Percentiles rank a stretch among this genome's conserved stretches.
Evolutionary conservation across 768 basidiomycete species (phyloP).

Genomic region (Xanthoconium purpureum): DNA sequence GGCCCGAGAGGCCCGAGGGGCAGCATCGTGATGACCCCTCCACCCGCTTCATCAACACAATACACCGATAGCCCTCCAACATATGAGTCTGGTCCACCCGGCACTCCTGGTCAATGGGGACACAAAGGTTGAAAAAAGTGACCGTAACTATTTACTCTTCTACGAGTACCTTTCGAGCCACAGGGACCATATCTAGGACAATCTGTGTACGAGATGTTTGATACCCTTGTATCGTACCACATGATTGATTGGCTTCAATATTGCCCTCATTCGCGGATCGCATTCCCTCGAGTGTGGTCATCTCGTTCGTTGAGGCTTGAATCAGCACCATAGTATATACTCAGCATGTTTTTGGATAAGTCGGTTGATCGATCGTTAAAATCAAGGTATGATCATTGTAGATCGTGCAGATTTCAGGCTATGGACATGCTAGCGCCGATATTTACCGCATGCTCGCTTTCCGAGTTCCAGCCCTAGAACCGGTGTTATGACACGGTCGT

Average conservation of each 20-base stretch:
- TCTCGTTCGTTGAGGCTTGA: neutral
- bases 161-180: neutral
- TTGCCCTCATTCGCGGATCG: neutral
- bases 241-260: neutral
- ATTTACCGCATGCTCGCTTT: neutral
- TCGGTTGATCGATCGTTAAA: slow-evolving; percentile 47
- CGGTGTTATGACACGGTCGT: neutral
- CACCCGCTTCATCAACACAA: slow-evolving; percentile 6
- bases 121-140: slow-evolving; percentile 31
- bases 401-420: neutral
- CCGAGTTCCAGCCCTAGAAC: neutral
- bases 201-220: slow-evolving; percentile 9
- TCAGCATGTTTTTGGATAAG: slow-evolving; percentile 42
- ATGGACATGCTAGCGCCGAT: neutral
- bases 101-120: slow-evolving; percentile 53
- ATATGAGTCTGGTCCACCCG: slow-evolving; percentile 56
- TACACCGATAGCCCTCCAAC: slow-evolving; percentile 60
- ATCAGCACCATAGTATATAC: no score
- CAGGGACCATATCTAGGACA: slow-evolving; percentile 18
- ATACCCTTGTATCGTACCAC: slow-evolving; percentile 27
- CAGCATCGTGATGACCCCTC: slow-evolving; percentile 23
- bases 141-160: neutral
- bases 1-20: slow-evolving; percentile 41
- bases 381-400: neutral
- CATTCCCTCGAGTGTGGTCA: neutral